These are phyloP conservation scores for Fusarium torreyae DNA, from an alignment of 2,329 filamentous ascomycete species.

Conservation along the genomic window DNA sequence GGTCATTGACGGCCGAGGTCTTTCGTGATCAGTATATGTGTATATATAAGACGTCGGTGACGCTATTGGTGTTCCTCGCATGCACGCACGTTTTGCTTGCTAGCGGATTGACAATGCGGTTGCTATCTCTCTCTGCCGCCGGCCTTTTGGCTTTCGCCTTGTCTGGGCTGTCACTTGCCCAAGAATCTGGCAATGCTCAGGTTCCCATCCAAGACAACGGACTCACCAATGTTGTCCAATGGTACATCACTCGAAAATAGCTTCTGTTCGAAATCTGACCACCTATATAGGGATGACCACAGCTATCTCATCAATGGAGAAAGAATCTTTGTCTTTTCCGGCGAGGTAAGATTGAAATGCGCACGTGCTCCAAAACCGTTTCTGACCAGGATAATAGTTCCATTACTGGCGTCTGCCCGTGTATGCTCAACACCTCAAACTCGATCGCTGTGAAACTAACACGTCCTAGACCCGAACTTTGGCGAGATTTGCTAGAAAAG, in stretches of 20 bases:
- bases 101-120: constrained; percentile 22
- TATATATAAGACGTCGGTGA: constrained; percentile 18
- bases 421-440: constrained; percentile 43
- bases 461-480: constrained; percentile 51
- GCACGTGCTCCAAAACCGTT: not conserved
- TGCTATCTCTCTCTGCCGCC: constrained; percentile 30
- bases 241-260: constrained; percentile 2
- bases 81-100: not conserved
- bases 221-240: constrained; percentile 33
- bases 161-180: constrained; percentile 28
- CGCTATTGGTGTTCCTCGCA: not conserved
- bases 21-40: not conserved
- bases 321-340: constrained; percentile 60
- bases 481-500: constrained; percentile 61
- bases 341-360: constrained; percentile 51
- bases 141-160: constrained; percentile 28
- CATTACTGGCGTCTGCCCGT: constrained; percentile 62
- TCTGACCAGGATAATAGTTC: constrained; percentile 49
- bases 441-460: not conserved
- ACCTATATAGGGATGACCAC: constrained; percentile 56
- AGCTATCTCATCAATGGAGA: constrained; percentile 60
- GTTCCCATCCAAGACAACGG: constrained; percentile 37
- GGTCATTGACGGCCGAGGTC: constrained; percentile 23
- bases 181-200: constrained; percentile 9
- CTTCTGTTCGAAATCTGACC: rapidly evolving